Base-by-base conservation (phyloP, 1,284 basidiomycete species). In the Apiotrichum mycotoxinovorans region DNA sequence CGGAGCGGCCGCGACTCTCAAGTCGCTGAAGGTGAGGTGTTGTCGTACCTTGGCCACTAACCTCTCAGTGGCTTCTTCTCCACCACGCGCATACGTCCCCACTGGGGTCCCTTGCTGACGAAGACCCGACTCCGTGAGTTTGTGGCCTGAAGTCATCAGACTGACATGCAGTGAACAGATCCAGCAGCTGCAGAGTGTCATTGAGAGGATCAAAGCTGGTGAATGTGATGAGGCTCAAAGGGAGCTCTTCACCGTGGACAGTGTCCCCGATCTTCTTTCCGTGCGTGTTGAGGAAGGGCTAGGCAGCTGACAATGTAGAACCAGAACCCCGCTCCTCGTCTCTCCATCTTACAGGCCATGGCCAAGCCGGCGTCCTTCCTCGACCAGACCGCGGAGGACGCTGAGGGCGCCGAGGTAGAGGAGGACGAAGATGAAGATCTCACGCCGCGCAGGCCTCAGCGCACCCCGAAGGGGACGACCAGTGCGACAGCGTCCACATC, bases 11-110 rank as follows among this genome's bases (percentile, higher is more conserved):
- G 60, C 55, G 1, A 54, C 63, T 0, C 54, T 73, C 52, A 71
- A 69, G 56, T 52, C 66, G 1, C 46, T 75, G 14, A 69, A 68
- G 55, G 70, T 71, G 45, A 47, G 67, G 52, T 23, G 10, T 12
- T 34, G 4, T 10, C 44, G 23, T 2, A 17, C 1, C 34, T 38
- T 50, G 27, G 56, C 10, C 22, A 8, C 17, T 27, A 22, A 51
- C 27, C 52, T 20, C 8, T 20, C 38, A 71, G 67, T 74, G 70
- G 70, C 45, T 62, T 1, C 40, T 69, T 14, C 49, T 74, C 14
- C 60, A 66, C 30, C 68, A 72, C 49, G 63, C 61, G 14, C 41
- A 63, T 23, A 62, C 67, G 52, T 70, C 70, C 5, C 62, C 68
- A 1, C 59, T 74, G 2, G 58, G 66, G 3, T 34, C 53, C 3